Percentiles rank a stretch among this genome's conserved stretches.
phyloP scores from a whole-genome alignment of 768 basidiomycete genomes.

The Lentinula boryana region DNA sequence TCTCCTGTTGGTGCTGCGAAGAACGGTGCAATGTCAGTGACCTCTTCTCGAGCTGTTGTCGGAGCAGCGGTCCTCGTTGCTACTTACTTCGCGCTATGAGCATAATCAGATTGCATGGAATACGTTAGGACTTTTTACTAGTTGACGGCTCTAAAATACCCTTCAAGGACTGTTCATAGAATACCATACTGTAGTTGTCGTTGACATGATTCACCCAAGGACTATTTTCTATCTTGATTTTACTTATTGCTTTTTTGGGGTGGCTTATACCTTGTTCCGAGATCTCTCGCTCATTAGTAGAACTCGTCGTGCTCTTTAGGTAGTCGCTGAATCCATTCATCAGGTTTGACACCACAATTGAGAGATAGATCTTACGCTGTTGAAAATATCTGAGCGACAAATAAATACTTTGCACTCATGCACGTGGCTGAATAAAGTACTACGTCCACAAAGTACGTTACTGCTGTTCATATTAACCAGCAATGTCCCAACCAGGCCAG shows the following conservation, averaged over 20 bases:
- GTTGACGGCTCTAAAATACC: constrained; percentile 14
- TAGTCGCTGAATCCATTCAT: constrained; percentile 6
- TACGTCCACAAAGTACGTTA: constrained; percentile 14
- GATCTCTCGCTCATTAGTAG: background rate
- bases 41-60: constrained; percentile 44
- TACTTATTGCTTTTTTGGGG: background rate
- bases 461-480: constrained; percentile 6
- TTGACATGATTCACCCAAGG: background rate
- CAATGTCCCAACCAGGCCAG: constrained; percentile 55
- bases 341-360: constrained; percentile 1
- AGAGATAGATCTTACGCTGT: too few species aligned
- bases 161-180: constrained; percentile 22
- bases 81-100: constrained; percentile 46
- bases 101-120: constrained; percentile 11
- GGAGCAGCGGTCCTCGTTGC: constrained; percentile 39
- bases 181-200: constrained; percentile 21
- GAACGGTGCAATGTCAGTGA: constrained; percentile 39
- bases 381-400: too few species aligned
- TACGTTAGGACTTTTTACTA: constrained; percentile 9
- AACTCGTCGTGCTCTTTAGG: background rate
- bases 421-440: too few species aligned
- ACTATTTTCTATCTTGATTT: background rate
- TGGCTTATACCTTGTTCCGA: background rate
- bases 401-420: too few species aligned
- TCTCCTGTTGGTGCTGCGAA: constrained; percentile 16